A percentile compares a stretch with the other conserved stretches of the same genome.
phyloP scores from a whole-genome alignment of 2,329 filamentous ascomycete genomes.

The Aspergillus oerlinghausenensis region DNA sequence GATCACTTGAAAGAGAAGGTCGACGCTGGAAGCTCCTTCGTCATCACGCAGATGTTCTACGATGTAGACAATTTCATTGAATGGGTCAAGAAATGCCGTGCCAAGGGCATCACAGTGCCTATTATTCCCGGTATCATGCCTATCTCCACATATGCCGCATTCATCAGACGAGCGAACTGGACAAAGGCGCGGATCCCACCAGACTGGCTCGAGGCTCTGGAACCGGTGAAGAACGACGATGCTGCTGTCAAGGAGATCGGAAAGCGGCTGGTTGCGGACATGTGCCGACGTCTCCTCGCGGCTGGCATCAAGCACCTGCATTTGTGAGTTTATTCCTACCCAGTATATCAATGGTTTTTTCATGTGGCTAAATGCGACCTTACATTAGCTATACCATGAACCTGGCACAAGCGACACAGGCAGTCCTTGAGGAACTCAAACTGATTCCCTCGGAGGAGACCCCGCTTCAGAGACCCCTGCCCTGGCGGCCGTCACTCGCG shows the following conservation, averaged over 20 bases:
- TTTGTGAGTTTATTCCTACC: constrained; percentile 54
- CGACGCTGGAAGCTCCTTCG: constrained; percentile 86
- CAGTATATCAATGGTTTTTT: background rate
- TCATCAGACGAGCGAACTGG: constrained; percentile 83
- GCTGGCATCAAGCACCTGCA: constrained; percentile 84
- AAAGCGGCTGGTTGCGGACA: constrained; percentile 76
- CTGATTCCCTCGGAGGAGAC: constrained; percentile 73
- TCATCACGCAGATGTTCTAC: constrained; percentile 99
- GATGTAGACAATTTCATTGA: constrained; percentile 90
- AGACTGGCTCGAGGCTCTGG: constrained; percentile 73
- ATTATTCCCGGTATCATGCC: constrained; percentile 89
- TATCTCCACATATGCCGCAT: constrained; percentile 91
- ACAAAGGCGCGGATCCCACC: constrained; percentile 81
- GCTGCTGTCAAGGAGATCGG: constrained; percentile 85
- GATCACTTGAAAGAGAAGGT: constrained; percentile 96
- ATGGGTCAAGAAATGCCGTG: constrained; percentile 84
- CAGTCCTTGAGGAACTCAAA: constrained; percentile 86
- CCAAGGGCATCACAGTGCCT: constrained; percentile 74
- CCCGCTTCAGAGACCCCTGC: constrained; percentile 81
- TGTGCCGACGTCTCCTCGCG: constrained; percentile 81
- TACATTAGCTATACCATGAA: constrained; percentile 85
- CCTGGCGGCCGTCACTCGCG: constrained; percentile 92
- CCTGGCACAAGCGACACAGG: constrained; percentile 84
- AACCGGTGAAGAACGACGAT: constrained; percentile 96
- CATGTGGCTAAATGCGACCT: background rate